Conservation (phyloP, 441 rosid species). For the Gossypium gossypioides region DNA sequence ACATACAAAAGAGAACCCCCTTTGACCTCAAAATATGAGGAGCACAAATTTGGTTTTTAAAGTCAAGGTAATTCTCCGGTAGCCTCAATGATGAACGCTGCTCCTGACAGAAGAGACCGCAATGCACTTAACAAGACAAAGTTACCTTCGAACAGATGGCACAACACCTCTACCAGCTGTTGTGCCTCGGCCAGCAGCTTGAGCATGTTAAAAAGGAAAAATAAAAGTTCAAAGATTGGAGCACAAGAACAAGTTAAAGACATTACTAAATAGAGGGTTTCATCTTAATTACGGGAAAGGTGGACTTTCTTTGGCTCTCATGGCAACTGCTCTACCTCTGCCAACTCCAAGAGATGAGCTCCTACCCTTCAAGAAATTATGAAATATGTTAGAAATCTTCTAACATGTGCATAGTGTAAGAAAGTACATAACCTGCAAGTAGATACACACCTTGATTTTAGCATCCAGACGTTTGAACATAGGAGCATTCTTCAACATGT, state of each 20-base stretch:
- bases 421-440: background rate
- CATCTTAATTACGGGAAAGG: background rate
- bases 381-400: background rate
- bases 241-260: background rate
- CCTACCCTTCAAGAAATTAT: constrained; percentile 60
- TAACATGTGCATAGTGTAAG: background rate
- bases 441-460: constrained; percentile 61
- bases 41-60: background rate
- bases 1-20: background rate
- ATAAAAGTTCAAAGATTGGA: background rate
- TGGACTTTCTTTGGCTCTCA: constrained; percentile 80
- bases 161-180: constrained; percentile 63
- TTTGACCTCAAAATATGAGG: background rate
- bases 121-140: background rate
- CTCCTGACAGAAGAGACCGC: background rate
- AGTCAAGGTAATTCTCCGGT: background rate
- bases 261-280: background rate
- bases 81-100: constrained; percentile 6
- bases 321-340: constrained; percentile 89
- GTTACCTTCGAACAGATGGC: constrained; percentile 66
- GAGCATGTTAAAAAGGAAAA: constrained; percentile 32
- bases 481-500: constrained; percentile 94
- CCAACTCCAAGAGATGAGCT: constrained; percentile 92
- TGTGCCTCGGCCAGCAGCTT: constrained; percentile 67
- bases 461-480: constrained; percentile 93